Evolutionary conservation across 257 asterid genomes (phyloP), one percentile per base, ranked within the genome.

Genomic region (Verbena officinalis): DNA sequence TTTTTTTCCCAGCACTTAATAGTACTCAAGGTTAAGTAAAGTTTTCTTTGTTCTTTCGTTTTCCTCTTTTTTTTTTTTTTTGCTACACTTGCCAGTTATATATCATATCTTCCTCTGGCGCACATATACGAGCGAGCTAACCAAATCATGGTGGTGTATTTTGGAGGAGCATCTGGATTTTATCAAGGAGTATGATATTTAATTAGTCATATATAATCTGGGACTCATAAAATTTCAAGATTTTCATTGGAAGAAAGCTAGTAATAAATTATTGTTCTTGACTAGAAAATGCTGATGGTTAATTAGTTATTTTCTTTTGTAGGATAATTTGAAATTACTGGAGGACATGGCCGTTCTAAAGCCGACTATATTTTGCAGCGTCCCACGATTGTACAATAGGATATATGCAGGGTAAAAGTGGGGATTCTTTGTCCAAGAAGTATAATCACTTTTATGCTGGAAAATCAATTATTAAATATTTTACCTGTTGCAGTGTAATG

Each of bases 31-130:
- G 10, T 52, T 58, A 14, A 31, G 24, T 33, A 15, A 27, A n/a
- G 21, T 24, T 16, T 2, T 24, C 10, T 19, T 36, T 30, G n/a
- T n/a, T n/a, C n/a, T n/a, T n/a, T n/a, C n/a, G 21, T 27, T 17
- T 3, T 19, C 9, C n/a, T 38, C 7, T 36, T 36, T 36, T 2
- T 9, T 7, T 36, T 36, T 36, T 36, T 2, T 36, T 4, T 36
- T 7, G 10, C 19, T 34, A 6, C 19, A 39, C 33, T 66, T 60
- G 64, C 59, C 88, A 88, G 96, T 60, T 84, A 86, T 70, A 78
- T 86, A 80, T 86, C 96, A 36, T 88, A 86, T 65, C 95, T 88
- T 67, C 96, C 96, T n/a, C 75, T 88, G 75, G 96, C 96, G 2
- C 96, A 88, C 82, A 86, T 88, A 71, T 88, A 86, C 34, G 95